Conservation (phyloP, 345 rosid genomes). For the Carallia brachiata region DNA sequence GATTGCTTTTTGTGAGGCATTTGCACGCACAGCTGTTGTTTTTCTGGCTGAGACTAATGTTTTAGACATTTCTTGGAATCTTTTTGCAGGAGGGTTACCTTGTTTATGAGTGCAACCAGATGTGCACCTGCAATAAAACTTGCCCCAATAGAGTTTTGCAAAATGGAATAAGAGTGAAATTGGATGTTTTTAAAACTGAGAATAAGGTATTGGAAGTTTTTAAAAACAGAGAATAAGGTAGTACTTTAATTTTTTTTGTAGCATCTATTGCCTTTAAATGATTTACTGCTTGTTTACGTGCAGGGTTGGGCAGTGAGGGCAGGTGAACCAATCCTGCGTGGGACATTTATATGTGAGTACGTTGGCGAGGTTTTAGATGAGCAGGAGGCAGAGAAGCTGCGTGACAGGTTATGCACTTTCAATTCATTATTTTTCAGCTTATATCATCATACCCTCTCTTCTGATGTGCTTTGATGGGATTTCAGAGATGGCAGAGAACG, state of each 20-base stretch:
- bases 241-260: conserved; percentile 18
- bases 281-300: conserved; percentile 14
- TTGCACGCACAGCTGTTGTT: neutral
- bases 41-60: conserved; percentile 3
- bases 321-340: conserved; percentile 75
- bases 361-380: conserved; percentile 79
- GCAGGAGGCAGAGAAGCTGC: conserved; percentile 63
- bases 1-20: too few relatives aligned
- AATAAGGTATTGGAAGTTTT: conserved; percentile 62
- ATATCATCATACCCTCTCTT: neutral
- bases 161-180: conserved; percentile 63
- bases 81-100: conserved; percentile 89
- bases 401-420: conserved; percentile 47
- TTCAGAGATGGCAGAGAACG: conserved; percentile 61
- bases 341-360: conserved; percentile 87
- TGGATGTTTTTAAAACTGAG: conserved; percentile 79
- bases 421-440: conserved; percentile 6
- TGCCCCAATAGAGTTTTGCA: conserved; percentile 94
- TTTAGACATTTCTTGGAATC: conserved; percentile 21
- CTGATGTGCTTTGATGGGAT: conserved; percentile 6
- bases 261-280: conserved; percentile 10
- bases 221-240: conserved; percentile 78
- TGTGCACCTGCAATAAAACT: conserved; percentile 68
- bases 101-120: conserved; percentile 87
- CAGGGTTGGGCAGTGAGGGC: conserved; percentile 99